Evolutionary conservation across 495 filamentous ascomycete genomes (phyloP), one percentile per base, ranked within the genome.

Genomic region (Penicillium ucsense): DNA sequence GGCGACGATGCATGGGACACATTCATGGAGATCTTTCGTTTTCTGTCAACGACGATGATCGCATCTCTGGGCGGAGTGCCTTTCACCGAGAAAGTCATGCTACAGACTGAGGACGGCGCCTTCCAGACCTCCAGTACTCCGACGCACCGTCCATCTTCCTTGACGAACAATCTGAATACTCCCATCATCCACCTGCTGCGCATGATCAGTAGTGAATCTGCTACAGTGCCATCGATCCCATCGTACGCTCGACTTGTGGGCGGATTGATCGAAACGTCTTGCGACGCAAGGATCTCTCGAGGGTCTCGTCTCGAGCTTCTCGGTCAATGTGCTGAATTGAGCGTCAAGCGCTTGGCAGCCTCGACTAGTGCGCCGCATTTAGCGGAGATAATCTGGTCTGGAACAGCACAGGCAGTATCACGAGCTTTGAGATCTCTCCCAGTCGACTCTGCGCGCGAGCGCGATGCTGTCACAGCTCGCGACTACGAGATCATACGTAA

Each of bases 11-110:
- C 46, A 6, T 42, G 47, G 35, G 68, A 70, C 43, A 50, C 27
- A 8, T 91, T 88, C 55, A 71, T 84, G 4, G 67, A 80, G 11
- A 75, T 80, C 10, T 82, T 82, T 47, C 62, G 63, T 1, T 76
- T 72, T 31, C 70, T 91, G 42, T 58, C 89, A 0, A 70, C 71
- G 27, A 76, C 74, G 8, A 78, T 84, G 45, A 72, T 89, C 0
- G 64, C 72, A 7, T 78, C 76, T 0, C 67, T 95, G 8, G 91
- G 89, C 3, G 64, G 76, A 4, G 73, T 86, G 8, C 76, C 84
- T 2, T 94, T 96, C 57, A 86, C 84, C 0, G 89, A 95, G 52
- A 89, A 84, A 53, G 73, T 83, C 37, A 33, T 80, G 60, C 45
- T 72, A 41, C 66, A 66, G 42, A 70, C 59, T 10, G 53, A 63